A percentile compares a stretch with the other conserved stretches of the same genome.
Evolutionary conservation across 2,329 filamentous ascomycete species (phyloP).

Genomic region (Basipetospora chlamydospora): DNA sequence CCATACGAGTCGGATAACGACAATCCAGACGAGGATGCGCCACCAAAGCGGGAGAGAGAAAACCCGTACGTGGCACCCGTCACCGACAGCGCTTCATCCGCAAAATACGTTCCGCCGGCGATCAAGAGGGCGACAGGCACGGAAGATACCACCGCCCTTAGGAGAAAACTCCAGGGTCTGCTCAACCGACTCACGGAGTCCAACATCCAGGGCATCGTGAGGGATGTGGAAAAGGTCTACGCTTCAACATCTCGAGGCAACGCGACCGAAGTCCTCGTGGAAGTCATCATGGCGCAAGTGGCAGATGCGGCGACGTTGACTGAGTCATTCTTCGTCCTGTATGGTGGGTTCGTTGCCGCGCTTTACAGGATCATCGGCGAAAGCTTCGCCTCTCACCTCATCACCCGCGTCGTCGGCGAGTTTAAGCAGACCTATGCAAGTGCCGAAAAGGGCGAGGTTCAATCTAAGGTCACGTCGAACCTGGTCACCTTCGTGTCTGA

Average conservation of each 20-base stretch:
- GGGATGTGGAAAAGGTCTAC: constrained; percentile 73
- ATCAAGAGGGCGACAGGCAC: constrained; percentile 49
- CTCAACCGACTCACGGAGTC: constrained; percentile 88
- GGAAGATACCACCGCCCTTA: constrained; percentile 56
- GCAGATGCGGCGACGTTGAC: constrained; percentile 64
- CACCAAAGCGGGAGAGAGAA: constrained; percentile 37
- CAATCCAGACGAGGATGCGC: constrained; percentile 6
- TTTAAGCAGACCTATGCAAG: constrained; percentile 53
- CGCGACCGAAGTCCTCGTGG: constrained; percentile 67
- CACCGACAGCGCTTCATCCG: constrained; percentile 22
- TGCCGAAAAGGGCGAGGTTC: constrained; percentile 14
- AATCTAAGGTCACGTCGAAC: constrained; percentile 39
- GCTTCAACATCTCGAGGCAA: constrained; percentile 72
- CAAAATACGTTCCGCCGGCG: constrained; percentile 85
- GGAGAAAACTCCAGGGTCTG: constrained; percentile 71
- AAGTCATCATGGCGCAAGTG: constrained; percentile 64
- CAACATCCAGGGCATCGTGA: constrained; percentile 72
- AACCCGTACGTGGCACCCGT: constrained; percentile 79
- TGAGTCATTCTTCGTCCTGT: constrained; percentile 82
- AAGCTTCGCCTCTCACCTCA: constrained; percentile 76
- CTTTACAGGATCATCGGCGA: constrained; percentile 76
- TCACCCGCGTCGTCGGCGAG: constrained; percentile 62
- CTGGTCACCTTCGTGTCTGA: constrained; percentile 71
- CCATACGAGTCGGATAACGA: constrained; percentile 12
- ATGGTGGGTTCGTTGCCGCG: constrained; percentile 78